Conservation (phyloP, 2,329 filamentous ascomycete genomes). For the Exserohilum rostratum region DNA sequence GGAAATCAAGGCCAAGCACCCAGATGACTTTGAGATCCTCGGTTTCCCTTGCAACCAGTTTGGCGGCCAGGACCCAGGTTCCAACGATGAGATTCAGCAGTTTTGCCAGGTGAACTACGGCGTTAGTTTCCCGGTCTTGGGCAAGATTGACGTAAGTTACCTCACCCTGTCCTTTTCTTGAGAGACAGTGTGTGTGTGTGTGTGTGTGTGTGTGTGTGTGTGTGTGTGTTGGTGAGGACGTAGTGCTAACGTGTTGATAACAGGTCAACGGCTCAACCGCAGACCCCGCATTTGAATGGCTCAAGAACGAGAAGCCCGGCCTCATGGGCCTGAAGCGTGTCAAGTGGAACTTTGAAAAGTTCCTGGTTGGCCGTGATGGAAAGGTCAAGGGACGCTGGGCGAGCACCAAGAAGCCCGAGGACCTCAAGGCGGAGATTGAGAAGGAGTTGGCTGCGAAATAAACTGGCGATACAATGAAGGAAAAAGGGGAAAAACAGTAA, state of each 20-base stretch:
- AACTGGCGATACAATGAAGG: not conserved
- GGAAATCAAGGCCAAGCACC: slow-evolving; percentile 69
- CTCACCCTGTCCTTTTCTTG: no score
- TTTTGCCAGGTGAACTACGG: slow-evolving; percentile 94
- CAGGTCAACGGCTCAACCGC: slow-evolving; percentile 76
- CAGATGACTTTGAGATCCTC: slow-evolving; percentile 81
- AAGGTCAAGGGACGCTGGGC: slow-evolving; percentile 86
- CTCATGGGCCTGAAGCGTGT: slow-evolving; percentile 85
- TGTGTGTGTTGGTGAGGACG: no score
- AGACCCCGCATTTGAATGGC: slow-evolving; percentile 78
- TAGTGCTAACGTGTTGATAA: not conserved
- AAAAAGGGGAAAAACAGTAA: not conserved
- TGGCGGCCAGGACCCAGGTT: slow-evolving; percentile 84
- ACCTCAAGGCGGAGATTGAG: slow-evolving; percentile 75
- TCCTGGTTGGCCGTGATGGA: slow-evolving; percentile 84
- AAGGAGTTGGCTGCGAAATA: slow-evolving; percentile 63
- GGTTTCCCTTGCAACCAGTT: slow-evolving; percentile 99
- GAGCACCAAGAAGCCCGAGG: slow-evolving; percentile 84
- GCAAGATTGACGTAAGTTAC: slow-evolving; percentile 78
- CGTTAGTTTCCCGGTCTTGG: slow-evolving; percentile 87
- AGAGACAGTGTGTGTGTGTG: no score
- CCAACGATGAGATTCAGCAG: slow-evolving; percentile 65
- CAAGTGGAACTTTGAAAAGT: slow-evolving; percentile 99
- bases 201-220: no score
- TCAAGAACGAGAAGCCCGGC: slow-evolving; percentile 75